Evolutionary conservation across 2,329 filamentous ascomycete species (phyloP), one percentile per base, ranked within the genome.

Genomic region (Apiospora saccharicola): DNA sequence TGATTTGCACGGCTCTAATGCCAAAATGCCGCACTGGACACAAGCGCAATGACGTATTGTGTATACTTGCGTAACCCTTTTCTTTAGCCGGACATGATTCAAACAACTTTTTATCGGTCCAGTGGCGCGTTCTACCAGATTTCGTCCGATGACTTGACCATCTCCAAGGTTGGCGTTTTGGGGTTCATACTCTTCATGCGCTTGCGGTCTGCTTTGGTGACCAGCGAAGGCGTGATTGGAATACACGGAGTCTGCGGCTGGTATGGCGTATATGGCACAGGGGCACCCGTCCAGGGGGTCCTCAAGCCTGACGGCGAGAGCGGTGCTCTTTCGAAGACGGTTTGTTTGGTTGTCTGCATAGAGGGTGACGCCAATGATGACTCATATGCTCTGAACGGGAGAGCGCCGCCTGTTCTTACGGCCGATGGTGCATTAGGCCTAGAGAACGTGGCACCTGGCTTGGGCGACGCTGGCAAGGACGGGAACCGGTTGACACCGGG

Each of bases 201-300:
- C 86, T 92, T 94, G 41, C 92, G 84, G 78, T 95, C 93, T 74
- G 90, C 88, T 81, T 87, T 90, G 34, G 90, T 94, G 22, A 94
- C 90, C 67, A 96, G 83, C 26, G 89, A 90, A n/a, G 93, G 93
- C 43, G 93, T 95, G 68, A 95, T 89, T 1, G 93, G 93, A 69
- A 94, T 88, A 68, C 93, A 86, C 1, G 93, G 92, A 8, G 91
- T 93, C 79, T 91, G 93, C 0, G 93, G 93, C 84, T 95, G 93
- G 76, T 95, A 96, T 0, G 93, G 92, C 71, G 89, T 90, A 81
- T 95, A 95, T 1, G 93, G 93, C 30, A 91, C 88, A 1, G 90
- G 86, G 30, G 85, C 86, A 5, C 88, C 90, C 1, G 88, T 90
- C 80, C 85, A 89, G 0, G 92, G 93, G 3, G 90, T 92, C 67